A percentile compares a stretch with the other conserved stretches of the same genome.
These are phyloP conservation scores for Colletotrichum neosansevieriae DNA, from an alignment of 2,329 filamentous ascomycete species.

Conservation along the genomic window DNA sequence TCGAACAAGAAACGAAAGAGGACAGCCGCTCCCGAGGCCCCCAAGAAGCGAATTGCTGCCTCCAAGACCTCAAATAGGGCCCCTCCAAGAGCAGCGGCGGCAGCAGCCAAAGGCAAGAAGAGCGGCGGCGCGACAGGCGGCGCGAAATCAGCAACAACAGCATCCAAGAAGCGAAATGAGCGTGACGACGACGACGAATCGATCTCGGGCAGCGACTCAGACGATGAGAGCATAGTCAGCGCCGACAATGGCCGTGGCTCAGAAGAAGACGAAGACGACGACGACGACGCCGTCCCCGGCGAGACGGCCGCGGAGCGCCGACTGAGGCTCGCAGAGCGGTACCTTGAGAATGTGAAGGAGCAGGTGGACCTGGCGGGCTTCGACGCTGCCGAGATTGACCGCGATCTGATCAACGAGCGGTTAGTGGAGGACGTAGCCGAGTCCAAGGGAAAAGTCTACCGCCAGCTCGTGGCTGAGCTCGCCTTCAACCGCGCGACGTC, in stretches of 20 bases:
- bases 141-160: constrained; percentile 46
- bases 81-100: constrained; percentile 54
- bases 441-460: constrained; percentile 89
- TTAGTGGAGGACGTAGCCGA: constrained; percentile 94
- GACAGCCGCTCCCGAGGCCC: constrained; percentile 62
- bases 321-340: constrained; percentile 88
- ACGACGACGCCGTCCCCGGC: constrained; percentile 69
- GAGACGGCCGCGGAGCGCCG: constrained; percentile 93
- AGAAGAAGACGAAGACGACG: constrained; percentile 64
- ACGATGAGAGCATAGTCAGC: constrained; percentile 64
- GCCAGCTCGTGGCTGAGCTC: constrained; percentile 79
- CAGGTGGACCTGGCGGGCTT: constrained; percentile 89
- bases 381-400: constrained; percentile 92
- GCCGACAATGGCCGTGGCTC: constrained; percentile 51
- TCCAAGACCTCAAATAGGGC: constrained; percentile 57
- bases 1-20: constrained; percentile 94
- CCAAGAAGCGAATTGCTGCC: constrained; percentile 70
- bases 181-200: constrained; percentile 69
- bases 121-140: constrained; percentile 32
- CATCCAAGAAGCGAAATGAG: constrained; percentile 61
- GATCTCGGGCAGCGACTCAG: constrained; percentile 87
- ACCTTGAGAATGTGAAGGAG: constrained; percentile 88
- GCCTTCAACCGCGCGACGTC: constrained; percentile 76
- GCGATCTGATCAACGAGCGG: constrained; percentile 90
- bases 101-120: constrained; percentile 43